Evolutionary conservation across 257 asterid genomes (phyloP).

Genomic region (Paraleonurus japonicus): DNA sequence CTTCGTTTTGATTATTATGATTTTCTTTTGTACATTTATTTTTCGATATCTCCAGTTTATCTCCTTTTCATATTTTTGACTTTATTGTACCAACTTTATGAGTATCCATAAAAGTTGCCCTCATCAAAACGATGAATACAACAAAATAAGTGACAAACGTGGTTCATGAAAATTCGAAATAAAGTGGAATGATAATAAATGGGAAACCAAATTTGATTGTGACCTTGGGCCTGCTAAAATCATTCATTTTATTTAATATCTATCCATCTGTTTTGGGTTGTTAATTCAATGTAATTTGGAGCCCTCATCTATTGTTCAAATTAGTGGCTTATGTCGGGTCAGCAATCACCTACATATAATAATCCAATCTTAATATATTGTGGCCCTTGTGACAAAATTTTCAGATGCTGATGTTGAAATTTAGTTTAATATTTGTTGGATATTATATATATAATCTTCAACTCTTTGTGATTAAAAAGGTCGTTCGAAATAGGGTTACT

Average conservation of each 20-base stretch:
- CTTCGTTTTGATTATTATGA: no score
- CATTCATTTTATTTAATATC: not conserved
- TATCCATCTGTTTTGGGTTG: slow-evolving; percentile 27
- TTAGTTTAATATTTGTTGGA: not conserved
- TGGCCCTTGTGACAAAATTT: slow-evolving; percentile 15
- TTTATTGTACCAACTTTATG: slow-evolving; percentile 7
- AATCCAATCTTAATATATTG: slow-evolving; percentile 18
- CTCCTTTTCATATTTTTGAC: not conserved
- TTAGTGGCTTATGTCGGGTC: slow-evolving; percentile 24
- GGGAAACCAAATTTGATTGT: slow-evolving; percentile 35
- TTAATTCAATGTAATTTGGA: slow-evolving; percentile 12
- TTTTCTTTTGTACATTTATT: no score
- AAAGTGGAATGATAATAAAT: slow-evolving; percentile 14
- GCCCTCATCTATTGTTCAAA: slow-evolving; percentile 12
- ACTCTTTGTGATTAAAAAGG: not conserved
- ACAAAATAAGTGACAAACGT: slow-evolving; percentile 32
- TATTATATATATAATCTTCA: not conserved
- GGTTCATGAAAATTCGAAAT: slow-evolving; percentile 21
- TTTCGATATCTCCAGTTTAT: not conserved
- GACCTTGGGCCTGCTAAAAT: slow-evolving; percentile 20
- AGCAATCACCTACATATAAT: slow-evolving; percentile 22
- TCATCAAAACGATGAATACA: slow-evolving; percentile 1
- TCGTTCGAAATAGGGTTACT: not conserved
- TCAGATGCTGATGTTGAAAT: slow-evolving; percentile 3
- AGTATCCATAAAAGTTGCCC: slow-evolving; percentile 18